phyloP scores from a whole-genome alignment of 306 rosid genomes.

The Fragaria ananassa region DNA sequence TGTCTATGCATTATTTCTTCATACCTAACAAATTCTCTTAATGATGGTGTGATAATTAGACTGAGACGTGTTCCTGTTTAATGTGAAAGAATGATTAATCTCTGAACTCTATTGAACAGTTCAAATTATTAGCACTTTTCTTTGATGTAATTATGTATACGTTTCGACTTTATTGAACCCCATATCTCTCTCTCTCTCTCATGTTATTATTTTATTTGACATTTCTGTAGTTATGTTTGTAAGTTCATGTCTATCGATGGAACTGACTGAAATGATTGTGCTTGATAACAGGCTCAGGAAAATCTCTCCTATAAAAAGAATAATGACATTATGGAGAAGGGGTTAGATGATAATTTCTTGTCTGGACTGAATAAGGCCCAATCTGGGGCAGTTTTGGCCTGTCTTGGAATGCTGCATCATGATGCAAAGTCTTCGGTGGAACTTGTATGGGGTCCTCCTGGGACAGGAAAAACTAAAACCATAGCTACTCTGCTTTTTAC shows the following conservation, averaged over 20 bases:
- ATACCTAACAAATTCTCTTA: background rate
- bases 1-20: background rate
- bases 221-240: background rate
- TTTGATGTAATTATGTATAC: no score
- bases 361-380: slow-evolving; percentile 54
- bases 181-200: background rate
- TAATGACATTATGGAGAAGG: slow-evolving; percentile 4
- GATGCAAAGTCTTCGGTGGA: slow-evolving; percentile 38
- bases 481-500: slow-evolving; percentile 40
- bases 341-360: background rate
- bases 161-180: background rate
- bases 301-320: background rate
- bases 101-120: background rate
- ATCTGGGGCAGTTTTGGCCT: slow-evolving; percentile 41
- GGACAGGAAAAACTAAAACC: slow-evolving; percentile 76
- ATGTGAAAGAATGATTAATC: background rate
- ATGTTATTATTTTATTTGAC: background rate
- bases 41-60: no score
- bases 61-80: background rate
- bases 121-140: background rate
- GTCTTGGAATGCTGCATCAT: slow-evolving; percentile 35
- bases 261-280: background rate
- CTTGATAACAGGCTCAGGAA: slow-evolving; percentile 37
- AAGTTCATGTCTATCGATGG: background rate
- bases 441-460: slow-evolving; percentile 87